Evolutionary conservation across 2,329 filamentous ascomycete genomes (phyloP).

Genomic region (Shiraia sp.): DNA sequence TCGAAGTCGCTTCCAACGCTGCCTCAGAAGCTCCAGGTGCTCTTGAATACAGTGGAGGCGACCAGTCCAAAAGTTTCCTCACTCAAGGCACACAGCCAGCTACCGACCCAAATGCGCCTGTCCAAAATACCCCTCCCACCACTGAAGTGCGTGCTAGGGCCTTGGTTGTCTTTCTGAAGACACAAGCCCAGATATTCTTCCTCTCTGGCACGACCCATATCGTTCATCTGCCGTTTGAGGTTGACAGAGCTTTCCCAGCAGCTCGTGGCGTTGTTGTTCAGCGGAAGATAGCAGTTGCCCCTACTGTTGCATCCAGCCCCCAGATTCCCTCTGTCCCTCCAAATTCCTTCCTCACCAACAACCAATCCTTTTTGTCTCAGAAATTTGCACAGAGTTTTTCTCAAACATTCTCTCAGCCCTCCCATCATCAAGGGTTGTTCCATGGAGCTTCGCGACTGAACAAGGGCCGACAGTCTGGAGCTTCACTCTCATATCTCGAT

Average conservation of each 20-base stretch:
- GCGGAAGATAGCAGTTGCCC: slow-evolving; percentile 66
- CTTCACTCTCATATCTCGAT: slow-evolving; percentile 32
- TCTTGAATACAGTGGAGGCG: slow-evolving; percentile 14
- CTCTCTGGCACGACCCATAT: slow-evolving; percentile 85
- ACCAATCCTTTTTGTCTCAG: slow-evolving; percentile 56
- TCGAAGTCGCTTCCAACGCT: slow-evolving; percentile 33
- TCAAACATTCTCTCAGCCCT: slow-evolving; percentile 42
- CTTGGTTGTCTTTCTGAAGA: slow-evolving; percentile 87
- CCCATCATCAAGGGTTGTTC: slow-evolving; percentile 33
- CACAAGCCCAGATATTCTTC: slow-evolving; percentile 92
- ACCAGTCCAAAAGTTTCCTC: slow-evolving; percentile 26
- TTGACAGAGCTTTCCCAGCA: slow-evolving; percentile 82
- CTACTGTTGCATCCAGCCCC: slow-evolving; percentile 40
- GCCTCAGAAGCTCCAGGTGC: slow-evolving; percentile 11
- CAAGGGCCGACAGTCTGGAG: slow-evolving; percentile 23
- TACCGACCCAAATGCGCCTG: slow-evolving; percentile 28
- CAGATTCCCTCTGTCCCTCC: slow-evolving; percentile 64
- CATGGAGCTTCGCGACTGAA: slow-evolving; percentile 25
- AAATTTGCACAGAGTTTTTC: slow-evolving; percentile 50
- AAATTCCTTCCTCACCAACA: slow-evolving; percentile 74
- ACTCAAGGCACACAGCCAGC: slow-evolving; percentile 40
- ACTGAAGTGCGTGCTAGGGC: slow-evolving; percentile 54
- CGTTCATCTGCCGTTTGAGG: slow-evolving; percentile 91
- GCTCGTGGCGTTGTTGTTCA: slow-evolving; percentile 85
- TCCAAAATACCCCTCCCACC: slow-evolving; percentile 18